Base-by-base conservation (phyloP, 2,329 filamentous ascomycete species). In the Hortaea werneckii region DNA sequence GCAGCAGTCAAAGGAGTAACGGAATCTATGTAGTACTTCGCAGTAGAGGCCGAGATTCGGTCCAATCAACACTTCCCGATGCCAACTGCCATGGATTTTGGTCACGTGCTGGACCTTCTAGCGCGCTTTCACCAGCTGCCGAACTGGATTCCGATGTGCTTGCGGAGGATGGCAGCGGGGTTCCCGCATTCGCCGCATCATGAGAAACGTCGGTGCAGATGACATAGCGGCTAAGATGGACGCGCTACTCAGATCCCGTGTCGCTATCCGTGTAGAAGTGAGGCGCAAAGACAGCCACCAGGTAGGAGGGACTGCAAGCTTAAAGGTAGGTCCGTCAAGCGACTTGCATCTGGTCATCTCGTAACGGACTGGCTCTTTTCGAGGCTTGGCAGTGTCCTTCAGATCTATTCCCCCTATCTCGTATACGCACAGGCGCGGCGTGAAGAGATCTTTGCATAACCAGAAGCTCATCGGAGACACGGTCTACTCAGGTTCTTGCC, bases 171-270 rank as follows among this genome's bases (percentile, higher is more conserved):
- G 37, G 37, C 28, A 35, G 43, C 42, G 43, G 47, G 43, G 44
- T 38, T 40, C 37, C 20, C 35, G 42, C 46, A 48, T 41, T 48
- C 37, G 40, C 51, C 49, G 51, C 42, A 51, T 41, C 44, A 41
- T 42, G 34, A 51, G 49, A 54, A 48, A 49, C 49, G 45, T 20
- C 2, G 20, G 20, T 20, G 51, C 46, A 37, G 49, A 37, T 43
- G 39, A 34, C 40, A 43, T 20, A 20, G 20, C 20, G 20, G 20
- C 20, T 20, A 20, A 20, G 20, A 20, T 20, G 20, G 20, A 20
- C 20, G 20, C 20, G 20, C 20, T 35, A 9, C 9, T 35, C 32
- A 35, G 32, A 9, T 26, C 13, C 37, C 37, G 37, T 12, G 10
- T 12, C 37, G 10, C 8, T 39, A 39, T n/a, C 37, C 37, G 37